Percentiles rank a stretch among this genome's conserved stretches.
Conservation (phyloP, 495 filamentous ascomycete species). For the Neurospora tetraspora region DNA sequence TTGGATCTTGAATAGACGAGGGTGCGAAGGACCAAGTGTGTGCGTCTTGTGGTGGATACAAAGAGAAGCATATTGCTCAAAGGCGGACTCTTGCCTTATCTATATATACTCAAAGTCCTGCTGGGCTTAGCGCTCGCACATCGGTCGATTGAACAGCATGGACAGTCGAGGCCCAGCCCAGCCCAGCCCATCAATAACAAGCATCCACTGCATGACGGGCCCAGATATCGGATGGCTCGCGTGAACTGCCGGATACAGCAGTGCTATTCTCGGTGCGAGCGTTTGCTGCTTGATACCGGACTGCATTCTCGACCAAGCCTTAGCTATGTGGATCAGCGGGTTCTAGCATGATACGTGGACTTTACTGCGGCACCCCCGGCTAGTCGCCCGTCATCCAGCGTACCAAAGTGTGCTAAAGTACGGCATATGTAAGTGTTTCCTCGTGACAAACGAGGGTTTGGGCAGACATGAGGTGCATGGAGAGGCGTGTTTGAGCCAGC, state of each 20-base stretch:
- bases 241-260: background rate
- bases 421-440: background rate
- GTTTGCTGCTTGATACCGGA: background rate
- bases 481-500: background rate
- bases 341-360: constrained; percentile 22
- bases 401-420: background rate
- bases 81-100: background rate
- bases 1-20: background rate
- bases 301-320: constrained; percentile 9
- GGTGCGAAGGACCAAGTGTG: background rate
- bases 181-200: constrained; percentile 1
- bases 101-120: background rate
- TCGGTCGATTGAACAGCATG: constrained; percentile 1
- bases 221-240: background rate
- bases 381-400: constrained; percentile 8
- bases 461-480: background rate
- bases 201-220: constrained; percentile 3
- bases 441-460: constrained; percentile 4
- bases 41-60: background rate
- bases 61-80: background rate
- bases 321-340: constrained; percentile 12
- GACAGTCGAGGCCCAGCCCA: constrained; percentile 3
- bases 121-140: background rate
- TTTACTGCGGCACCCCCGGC: constrained; percentile 6
- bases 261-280: background rate